These are phyloP conservation scores for Triticum timopheevii DNA, from an alignment of 176 grass and related monocot species.

Conservation along the genomic window DNA sequence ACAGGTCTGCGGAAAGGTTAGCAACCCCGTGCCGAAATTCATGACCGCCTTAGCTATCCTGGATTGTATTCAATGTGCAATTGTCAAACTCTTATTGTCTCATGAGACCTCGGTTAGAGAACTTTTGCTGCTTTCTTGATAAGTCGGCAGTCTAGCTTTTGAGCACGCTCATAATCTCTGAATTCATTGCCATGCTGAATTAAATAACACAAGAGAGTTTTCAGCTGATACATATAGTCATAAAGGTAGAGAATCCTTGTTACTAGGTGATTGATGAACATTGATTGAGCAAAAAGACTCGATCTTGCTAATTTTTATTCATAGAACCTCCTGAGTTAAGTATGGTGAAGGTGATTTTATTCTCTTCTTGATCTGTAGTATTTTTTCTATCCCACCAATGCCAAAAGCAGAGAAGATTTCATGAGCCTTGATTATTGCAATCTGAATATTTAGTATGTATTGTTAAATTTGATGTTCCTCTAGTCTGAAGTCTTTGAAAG, in stretches of 20 bases:
- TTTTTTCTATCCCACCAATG: background rate
- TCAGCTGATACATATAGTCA: background rate
- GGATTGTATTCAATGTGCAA: background rate
- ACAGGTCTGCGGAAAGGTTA: no score
- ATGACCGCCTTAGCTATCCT: background rate
- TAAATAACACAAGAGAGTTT: background rate
- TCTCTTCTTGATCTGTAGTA: background rate
- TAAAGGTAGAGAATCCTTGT: background rate
- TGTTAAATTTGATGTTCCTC: constrained; percentile 8
- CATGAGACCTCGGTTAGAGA: background rate
- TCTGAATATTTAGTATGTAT: background rate
- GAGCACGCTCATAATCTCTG: background rate
- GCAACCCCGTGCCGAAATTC: background rate
- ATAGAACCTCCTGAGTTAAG: background rate
- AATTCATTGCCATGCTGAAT: background rate
- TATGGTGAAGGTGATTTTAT: background rate
- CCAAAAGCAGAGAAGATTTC: background rate
- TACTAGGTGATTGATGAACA: background rate
- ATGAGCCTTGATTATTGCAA: background rate
- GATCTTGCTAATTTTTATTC: background rate
- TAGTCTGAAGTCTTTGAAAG: background rate
- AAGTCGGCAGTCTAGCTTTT: background rate
- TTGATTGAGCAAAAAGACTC: background rate
- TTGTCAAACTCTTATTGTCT: background rate
- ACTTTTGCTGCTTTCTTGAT: background rate